Evolutionary conservation across 1,284 basidiomycete genomes (phyloP).

Genomic region (Leccinum fallax): DNA sequence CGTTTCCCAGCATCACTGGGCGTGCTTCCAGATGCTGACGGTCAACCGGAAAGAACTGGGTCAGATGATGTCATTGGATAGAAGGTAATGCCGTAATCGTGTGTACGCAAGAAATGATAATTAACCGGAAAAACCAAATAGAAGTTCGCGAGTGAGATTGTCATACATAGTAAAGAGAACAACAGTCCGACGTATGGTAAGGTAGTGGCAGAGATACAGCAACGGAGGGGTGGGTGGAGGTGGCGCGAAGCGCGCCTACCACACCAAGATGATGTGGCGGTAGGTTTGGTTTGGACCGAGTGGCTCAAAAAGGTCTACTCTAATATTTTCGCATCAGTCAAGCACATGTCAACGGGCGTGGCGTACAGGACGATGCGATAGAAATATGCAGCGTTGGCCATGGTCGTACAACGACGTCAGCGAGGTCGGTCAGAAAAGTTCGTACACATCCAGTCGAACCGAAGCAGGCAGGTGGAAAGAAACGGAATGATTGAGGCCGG

Average conservation of each 20-base stretch:
- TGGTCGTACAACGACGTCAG: conserved; percentile 17
- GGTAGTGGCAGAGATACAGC: background rate
- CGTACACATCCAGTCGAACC: conserved; percentile 11
- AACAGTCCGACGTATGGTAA: conserved; percentile 7
- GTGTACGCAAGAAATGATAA: conserved; percentile 26
- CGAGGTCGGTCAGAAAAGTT: conserved; percentile 5
- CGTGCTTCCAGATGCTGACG: background rate
- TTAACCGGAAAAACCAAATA: conserved; percentile 13
- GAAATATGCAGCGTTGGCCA: conserved; percentile 4
- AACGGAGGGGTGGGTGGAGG: background rate
- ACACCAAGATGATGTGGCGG: background rate
- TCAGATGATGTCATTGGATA: conserved; percentile 13
- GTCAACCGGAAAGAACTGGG: background rate
- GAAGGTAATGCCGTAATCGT: conserved; percentile 5
- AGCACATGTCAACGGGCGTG: conserved; percentile 2
- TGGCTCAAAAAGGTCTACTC: conserved; percentile 15
- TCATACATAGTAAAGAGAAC: conserved; percentile 20
- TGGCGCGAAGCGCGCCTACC: background rate
- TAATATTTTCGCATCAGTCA: conserved; percentile 5
- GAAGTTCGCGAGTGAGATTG: conserved; percentile 5
- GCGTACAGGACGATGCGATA: conserved; percentile 10
- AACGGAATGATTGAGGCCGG: background rate
- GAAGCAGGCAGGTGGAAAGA: background rate
- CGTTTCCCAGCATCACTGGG: background rate
- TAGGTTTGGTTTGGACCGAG: background rate